Evolutionary conservation across 2,329 filamentous ascomycete genomes (phyloP), one percentile per base, ranked within the genome.

Genomic region (Niveomyces coronatus): DNA sequence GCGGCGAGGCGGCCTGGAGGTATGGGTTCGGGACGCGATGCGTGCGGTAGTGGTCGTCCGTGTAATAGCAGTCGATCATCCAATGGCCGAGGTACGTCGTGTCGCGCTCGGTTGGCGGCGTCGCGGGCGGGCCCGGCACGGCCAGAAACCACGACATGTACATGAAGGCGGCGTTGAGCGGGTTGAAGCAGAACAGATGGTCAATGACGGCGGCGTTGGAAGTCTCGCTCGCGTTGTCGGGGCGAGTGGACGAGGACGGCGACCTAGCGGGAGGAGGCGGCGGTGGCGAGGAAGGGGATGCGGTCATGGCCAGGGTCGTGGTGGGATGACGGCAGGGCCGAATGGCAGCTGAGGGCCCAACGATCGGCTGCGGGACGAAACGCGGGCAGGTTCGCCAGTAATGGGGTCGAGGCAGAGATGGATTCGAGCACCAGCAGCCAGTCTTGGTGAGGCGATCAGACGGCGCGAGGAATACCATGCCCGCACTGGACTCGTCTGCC

Each of bases 181-280:
- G 37, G 14, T 39, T 19, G 24, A 43, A 43, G 41, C 41, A 43
- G 28, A 43, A 43, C 7, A 43, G 33, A 30, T 43, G 41, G 14
- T 16, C 23, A 9, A 42, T 23, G 11, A 26, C 11, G 8, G 28
- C n/a, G 9, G 18, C 13, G 11, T 24, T 10, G 5, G 37, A 31
- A 13, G 31, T 26, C 31, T 14, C 26, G 13, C 14, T 18, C 24
- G 37, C 31, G 15, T 29, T 14, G 20, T 30, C 34, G 18, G 31
- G 4, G 14, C 16, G 26, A 5, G 15, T 4, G n/a, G 26, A 29
- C n/a, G 37, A 6, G n/a, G 22, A 19, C 10, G 30, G 5, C n/a
- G n/a, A n/a, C n/a, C n/a, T n/a, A n/a, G n/a, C n/a, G n/a, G n/a
- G n/a, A n/a, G n/a, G n/a, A n/a, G n/a, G n/a, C n/a, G n/a, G n/a